These are phyloP conservation scores for Mucor indicus DNA, from an alignment of 371 early-diverging fungal species.

Conservation along the genomic window DNA sequence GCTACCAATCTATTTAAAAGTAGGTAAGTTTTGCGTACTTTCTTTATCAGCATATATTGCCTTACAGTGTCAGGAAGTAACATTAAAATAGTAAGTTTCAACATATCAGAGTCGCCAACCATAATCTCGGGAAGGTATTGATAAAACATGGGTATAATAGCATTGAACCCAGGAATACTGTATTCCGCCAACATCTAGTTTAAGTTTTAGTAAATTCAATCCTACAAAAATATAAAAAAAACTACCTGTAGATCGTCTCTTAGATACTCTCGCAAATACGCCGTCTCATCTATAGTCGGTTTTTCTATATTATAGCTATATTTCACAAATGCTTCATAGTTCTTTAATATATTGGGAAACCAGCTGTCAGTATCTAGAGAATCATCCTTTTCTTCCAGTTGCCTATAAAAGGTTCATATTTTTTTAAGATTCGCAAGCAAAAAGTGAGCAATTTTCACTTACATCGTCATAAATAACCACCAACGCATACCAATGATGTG, in stretches of 20 bases:
- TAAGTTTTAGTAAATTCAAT: background rate
- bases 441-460: background rate
- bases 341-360: conserved; percentile 13
- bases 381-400: background rate
- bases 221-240: background rate
- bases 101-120: conserved; percentile 20
- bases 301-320: conserved; percentile 7
- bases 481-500: conserved; percentile 37
- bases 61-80: conserved; percentile 35
- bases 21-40: background rate
- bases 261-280: conserved; percentile 17
- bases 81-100: conserved; percentile 21
- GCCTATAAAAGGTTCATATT: too few species aligned
- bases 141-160: conserved; percentile 25
- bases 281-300: background rate
- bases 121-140: conserved; percentile 16
- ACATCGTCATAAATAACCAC: conserved; percentile 38
- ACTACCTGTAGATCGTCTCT: conserved; percentile 27
- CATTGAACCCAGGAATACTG: conserved; percentile 19
- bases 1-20: conserved; percentile 15
- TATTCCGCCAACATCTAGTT: conserved; percentile 30
- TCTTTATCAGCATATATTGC: background rate
- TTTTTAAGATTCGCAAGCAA: background rate
- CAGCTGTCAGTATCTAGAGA: conserved; percentile 1
- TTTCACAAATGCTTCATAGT: conserved; percentile 14